Evolutionary conservation across 345 rosid genomes (phyloP).

Genomic region (Eucalyptus leucophloia): DNA sequence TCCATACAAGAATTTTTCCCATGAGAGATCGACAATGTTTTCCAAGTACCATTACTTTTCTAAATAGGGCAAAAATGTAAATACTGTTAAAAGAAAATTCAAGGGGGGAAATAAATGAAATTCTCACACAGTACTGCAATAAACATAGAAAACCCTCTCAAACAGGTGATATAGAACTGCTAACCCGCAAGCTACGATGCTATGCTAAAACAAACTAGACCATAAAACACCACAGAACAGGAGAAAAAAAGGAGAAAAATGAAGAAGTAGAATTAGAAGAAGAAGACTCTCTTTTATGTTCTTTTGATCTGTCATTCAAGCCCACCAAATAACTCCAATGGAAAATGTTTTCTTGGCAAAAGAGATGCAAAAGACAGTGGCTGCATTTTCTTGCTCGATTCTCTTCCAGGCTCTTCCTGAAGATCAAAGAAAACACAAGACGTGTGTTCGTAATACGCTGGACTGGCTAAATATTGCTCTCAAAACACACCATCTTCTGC

Average conservation of each 20-base stretch:
- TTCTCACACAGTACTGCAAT: background rate
- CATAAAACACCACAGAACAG: background rate
- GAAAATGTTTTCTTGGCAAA: background rate
- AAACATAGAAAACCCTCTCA: background rate
- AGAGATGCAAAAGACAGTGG: background rate
- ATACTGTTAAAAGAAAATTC: background rate
- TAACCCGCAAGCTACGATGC: background rate
- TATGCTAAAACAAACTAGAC: background rate
- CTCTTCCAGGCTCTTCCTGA: background rate
- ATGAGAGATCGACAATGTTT: background rate
- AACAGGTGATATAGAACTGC: background rate
- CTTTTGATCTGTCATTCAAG: background rate
- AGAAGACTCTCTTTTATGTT: background rate
- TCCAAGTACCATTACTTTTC: background rate
- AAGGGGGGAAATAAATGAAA: background rate
- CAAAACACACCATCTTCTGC: background rate
- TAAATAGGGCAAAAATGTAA: background rate
- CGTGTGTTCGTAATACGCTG: background rate
- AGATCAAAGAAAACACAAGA: background rate
- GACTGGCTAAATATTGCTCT: background rate
- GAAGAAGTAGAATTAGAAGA: background rate
- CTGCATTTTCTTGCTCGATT: background rate
- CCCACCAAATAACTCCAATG: background rate
- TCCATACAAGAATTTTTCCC: background rate
- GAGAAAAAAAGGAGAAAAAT: background rate